These are phyloP conservation scores for Phytophthora brassicae DNA, from an alignment of 352 stramenopile species.

Conservation along the genomic window DNA sequence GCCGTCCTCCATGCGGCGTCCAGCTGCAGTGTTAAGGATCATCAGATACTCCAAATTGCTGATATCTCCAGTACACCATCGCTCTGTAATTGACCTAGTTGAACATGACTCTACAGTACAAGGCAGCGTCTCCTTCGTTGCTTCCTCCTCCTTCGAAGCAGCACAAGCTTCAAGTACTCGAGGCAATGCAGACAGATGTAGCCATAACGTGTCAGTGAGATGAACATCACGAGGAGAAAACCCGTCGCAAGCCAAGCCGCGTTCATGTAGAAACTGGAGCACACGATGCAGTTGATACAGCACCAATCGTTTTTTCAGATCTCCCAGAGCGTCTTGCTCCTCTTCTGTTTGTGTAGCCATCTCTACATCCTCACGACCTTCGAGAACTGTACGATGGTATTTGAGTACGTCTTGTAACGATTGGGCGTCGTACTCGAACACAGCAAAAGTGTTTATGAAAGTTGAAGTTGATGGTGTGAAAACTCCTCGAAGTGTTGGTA, in stretches of 20 bases:
- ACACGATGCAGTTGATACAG: conserved; percentile 61
- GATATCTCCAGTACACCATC: conserved; percentile 89
- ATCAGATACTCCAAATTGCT: conserved; percentile 95
- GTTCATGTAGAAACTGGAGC: conserved; percentile 49
- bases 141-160: neutral
- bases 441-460: conserved; percentile 33
- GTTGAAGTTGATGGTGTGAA: conserved; percentile 19
- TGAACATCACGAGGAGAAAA: conserved; percentile 48
- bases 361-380: conserved; percentile 30
- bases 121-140: neutral
- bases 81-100: conserved; percentile 64
- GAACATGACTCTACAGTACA: conserved; percentile 18
- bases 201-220: conserved; percentile 52
- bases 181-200: conserved; percentile 48
- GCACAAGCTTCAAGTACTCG: conserved; percentile 13
- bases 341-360: conserved; percentile 13
- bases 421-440: conserved; percentile 71
- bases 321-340: conserved; percentile 34
- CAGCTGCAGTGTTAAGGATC: conserved; percentile 89
- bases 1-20: conserved; percentile 71
- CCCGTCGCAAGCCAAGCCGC: conserved; percentile 39
- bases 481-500: conserved; percentile 45
- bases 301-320: conserved; percentile 69
- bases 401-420: conserved; percentile 73
- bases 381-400: conserved; percentile 63